A percentile compares a stretch with the other conserved stretches of the same genome.
Evolutionary conservation across 2,329 filamentous ascomycete genomes (phyloP).

Genomic region (Phialocephala subalpina): DNA sequence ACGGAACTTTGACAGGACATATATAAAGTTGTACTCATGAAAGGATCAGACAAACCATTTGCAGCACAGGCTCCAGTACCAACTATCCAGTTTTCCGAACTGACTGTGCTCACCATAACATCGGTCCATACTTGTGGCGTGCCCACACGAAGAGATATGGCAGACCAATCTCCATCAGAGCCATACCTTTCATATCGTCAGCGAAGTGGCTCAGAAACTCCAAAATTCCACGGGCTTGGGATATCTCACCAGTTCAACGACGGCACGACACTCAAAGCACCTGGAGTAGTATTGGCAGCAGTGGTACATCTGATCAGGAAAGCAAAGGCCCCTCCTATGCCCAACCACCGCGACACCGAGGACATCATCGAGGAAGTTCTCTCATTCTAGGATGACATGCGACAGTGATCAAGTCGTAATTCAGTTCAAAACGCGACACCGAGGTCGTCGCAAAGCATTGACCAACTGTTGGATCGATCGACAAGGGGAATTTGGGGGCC

Average conservation of each 20-base stretch:
- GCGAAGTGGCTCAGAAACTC: background rate
- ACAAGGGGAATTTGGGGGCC: slow-evolving; percentile 4
- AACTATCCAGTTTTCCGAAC: slow-evolving; percentile 77
- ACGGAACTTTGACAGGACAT: background rate
- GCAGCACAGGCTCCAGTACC: slow-evolving; percentile 62
- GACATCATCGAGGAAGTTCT: slow-evolving; percentile 28
- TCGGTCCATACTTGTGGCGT: slow-evolving; percentile 60
- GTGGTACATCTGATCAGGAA: slow-evolving; percentile 22
- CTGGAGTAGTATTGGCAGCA: slow-evolving; percentile 11
- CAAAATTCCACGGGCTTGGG: background rate
- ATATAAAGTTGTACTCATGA: slow-evolving; percentile 7
- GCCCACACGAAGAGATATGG: slow-evolving; percentile 67
- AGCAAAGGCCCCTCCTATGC: slow-evolving; percentile 18
- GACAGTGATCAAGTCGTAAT: background rate
- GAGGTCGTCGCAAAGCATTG: background rate
- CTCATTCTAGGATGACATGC: slow-evolving; percentile 16
- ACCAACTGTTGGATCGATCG: background rate
- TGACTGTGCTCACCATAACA: slow-evolving; percentile 69
- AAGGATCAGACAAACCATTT: slow-evolving; percentile 35
- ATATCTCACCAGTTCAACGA: slow-evolving; percentile 39
- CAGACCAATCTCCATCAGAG: slow-evolving; percentile 76
- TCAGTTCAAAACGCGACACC: background rate
- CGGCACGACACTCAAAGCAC: slow-evolving; percentile 39
- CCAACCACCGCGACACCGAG: slow-evolving; percentile 33
- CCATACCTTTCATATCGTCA: slow-evolving; percentile 58